Conservation (phyloP, 495 filamentous ascomycete genomes). For the Tuber aestivum region DNA sequence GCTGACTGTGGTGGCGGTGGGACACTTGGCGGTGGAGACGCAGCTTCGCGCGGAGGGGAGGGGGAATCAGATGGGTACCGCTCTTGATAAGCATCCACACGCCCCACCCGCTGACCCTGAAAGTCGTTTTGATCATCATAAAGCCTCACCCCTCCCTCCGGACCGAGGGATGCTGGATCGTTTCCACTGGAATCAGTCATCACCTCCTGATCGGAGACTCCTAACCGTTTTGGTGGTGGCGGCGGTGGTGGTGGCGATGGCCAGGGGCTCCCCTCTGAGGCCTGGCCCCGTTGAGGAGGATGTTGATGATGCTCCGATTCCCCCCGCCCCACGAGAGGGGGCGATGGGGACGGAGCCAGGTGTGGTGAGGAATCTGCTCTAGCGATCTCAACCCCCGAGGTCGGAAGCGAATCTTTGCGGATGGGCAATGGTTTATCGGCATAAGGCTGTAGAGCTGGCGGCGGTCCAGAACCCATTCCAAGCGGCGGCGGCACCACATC, state of each 20-base stretch:
- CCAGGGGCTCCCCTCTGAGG: not conserved
- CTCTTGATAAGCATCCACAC: not conserved
- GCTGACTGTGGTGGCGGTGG: constrained; percentile 7
- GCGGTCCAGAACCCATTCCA: constrained; percentile 16
- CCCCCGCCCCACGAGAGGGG: not conserved
- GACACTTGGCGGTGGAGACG: not conserved
- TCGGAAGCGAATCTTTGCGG: not conserved
- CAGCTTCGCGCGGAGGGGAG: not conserved
- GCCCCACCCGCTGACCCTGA: not conserved
- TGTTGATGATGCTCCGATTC: not conserved
- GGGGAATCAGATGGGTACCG: not conserved
- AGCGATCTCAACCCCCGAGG: not conserved
- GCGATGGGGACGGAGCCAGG: not conserved
- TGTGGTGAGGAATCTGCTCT: not conserved
- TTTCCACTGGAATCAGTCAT: not conserved
- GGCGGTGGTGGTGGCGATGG: not conserved
- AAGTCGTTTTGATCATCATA: not conserved
- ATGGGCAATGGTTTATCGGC: not conserved
- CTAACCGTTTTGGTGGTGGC: not conserved
- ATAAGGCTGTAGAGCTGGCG: not conserved
- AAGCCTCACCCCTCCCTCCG: not conserved
- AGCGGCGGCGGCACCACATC: constrained; percentile 13
- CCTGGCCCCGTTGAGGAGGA: not conserved
- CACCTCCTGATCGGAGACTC: not conserved
- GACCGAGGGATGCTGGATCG: not conserved